These are phyloP conservation scores for Crithidia thermophila DNA, from an alignment of 208 protist species.

Conservation along the genomic window DNA sequence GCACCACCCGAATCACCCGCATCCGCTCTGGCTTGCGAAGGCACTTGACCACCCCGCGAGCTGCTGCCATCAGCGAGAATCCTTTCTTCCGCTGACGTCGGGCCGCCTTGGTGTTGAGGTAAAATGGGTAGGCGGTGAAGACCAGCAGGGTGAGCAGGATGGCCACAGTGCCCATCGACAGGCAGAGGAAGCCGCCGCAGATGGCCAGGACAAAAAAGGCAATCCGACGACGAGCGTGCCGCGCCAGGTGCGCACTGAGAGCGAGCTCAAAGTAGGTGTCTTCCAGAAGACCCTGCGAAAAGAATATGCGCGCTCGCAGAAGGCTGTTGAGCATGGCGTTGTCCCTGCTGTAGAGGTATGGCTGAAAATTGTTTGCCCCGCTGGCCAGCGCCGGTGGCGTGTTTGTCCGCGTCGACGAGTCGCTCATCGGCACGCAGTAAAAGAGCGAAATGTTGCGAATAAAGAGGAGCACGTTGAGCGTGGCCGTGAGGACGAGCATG, in stretches of 20 bases:
- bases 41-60: background rate
- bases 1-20: slow-evolving; percentile 30
- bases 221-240: slow-evolving; percentile 35
- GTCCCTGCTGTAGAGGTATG: slow-evolving; percentile 72
- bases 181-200: slow-evolving; percentile 29
- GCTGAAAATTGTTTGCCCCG: slow-evolving; percentile 31
- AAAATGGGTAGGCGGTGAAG: slow-evolving; percentile 59
- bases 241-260: slow-evolving; percentile 54
- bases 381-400: slow-evolving; percentile 29
- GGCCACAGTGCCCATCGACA: slow-evolving; percentile 57
- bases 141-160: slow-evolving; percentile 37
- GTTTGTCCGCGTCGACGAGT: slow-evolving; percentile 14
- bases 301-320: slow-evolving; percentile 75
- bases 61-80: background rate
- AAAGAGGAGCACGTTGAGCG: slow-evolving; percentile 38
- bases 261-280: slow-evolving; percentile 85
- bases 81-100: slow-evolving; percentile 34
- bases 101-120: slow-evolving; percentile 38
- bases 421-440: slow-evolving; percentile 47
- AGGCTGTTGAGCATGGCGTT: slow-evolving; percentile 78
- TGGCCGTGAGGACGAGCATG: slow-evolving; percentile 44
- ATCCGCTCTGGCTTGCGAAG: slow-evolving; percentile 24
- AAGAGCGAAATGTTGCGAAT: slow-evolving; percentile 59
- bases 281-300: slow-evolving; percentile 70
- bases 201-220: slow-evolving; percentile 23